Evolutionary conservation across 257 asterid species (phyloP).

Genomic region (Scutellaria galericulata): DNA sequence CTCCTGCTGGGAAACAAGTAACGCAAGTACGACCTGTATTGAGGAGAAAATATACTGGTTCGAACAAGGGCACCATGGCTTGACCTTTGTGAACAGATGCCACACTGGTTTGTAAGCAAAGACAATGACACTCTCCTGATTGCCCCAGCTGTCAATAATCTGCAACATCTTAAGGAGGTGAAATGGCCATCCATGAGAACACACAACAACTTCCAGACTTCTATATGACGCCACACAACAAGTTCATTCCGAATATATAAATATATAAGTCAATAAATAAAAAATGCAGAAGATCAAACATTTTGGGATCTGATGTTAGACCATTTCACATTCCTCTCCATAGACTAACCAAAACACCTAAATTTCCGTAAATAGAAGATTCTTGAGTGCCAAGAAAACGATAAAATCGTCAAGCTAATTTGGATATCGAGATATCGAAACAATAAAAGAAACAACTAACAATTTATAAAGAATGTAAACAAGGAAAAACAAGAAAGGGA

Average conservation of each 20-base stretch:
- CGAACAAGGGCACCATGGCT: slow-evolving; percentile 44
- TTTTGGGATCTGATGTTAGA: not conserved
- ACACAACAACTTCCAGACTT: slow-evolving; percentile 14
- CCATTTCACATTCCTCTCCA: not conserved
- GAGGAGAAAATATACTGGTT: slow-evolving; percentile 44
- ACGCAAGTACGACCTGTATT: slow-evolving; percentile 48
- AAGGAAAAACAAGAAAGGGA: not conserved
- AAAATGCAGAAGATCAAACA: slow-evolving; percentile 9
- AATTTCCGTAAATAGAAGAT: not conserved
- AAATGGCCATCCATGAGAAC: slow-evolving; percentile 31
- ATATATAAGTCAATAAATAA: slow-evolving; percentile 8
- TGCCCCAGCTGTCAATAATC: slow-evolving; percentile 56
- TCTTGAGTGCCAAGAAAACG: slow-evolving; percentile 10
- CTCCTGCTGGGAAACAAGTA: slow-evolving; percentile 43
- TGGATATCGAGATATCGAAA: not conserved
- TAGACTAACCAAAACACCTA: not conserved
- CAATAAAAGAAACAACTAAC: not conserved
- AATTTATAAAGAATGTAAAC: not conserved
- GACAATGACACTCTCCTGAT: slow-evolving; percentile 47
- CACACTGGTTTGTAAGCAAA: slow-evolving; percentile 30
- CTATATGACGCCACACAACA: not conserved
- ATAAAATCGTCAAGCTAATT: not conserved
- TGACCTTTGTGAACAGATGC: slow-evolving; percentile 34
- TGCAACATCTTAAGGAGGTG: slow-evolving; percentile 43
- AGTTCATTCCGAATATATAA: not conserved